Evolutionary conservation across 805 yeast species (phyloP), one percentile per base, ranked within the genome.

Genomic region (Wilhelminamyces savonicus): DNA sequence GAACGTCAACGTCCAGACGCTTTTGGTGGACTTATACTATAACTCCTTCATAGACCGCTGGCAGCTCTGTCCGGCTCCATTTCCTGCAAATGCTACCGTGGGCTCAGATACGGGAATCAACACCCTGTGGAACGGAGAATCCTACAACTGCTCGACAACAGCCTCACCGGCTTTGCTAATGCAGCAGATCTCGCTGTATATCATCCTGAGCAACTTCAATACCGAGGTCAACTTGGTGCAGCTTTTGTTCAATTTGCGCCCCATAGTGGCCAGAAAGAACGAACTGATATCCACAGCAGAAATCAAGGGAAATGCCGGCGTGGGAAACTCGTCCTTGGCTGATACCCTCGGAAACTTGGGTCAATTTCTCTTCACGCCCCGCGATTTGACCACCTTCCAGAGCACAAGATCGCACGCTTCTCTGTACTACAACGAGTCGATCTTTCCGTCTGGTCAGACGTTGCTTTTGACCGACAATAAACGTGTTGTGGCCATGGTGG

Each of bases 1-100:
- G 24, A 41, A 49, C 21, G 50, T 52, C 2, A 82, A 82, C 0
- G 54, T 67, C 1, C 69, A 66, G 30, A 50, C 64, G 0, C 47
- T 76, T n/a, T 52, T 59, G 31, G 29, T 78, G 4, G 83, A 81
- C 43, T 31, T 78, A 16, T 78, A 76, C 48, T 71, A 74, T 64
- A 73, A 71, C 42, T 72, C 69, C 28, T 41, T 54, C 24, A 52
- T 62, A 3, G 27, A 37, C 8, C 39, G 33, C 25, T 74, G 78
- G 79, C 78, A 72, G 46, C 48, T 74, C 14, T 75, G 81, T 39
- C 81, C 81, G 2, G 63, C 62, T 2, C 62, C 66, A 2, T 52
- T 58, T 14, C 56, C 62, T 5, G 24, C 36, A 2, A 57, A 65
- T 32, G 24, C 35, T 13, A 37, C 50, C 2, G 40, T 51, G n/a